Conservation (phyloP, 1,284 basidiomycete species). For the Fistulinella cinereoalba region DNA sequence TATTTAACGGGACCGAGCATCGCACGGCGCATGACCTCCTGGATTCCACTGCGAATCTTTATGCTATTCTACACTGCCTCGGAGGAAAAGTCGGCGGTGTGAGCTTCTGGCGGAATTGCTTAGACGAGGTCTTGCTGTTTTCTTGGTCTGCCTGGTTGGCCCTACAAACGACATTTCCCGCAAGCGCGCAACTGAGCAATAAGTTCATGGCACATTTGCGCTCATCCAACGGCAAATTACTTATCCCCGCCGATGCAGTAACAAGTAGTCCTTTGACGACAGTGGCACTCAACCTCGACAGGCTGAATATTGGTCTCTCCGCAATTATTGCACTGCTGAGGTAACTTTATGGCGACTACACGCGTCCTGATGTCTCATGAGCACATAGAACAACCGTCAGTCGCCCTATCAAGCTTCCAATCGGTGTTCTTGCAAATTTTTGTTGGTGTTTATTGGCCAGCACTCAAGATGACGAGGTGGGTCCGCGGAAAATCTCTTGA, state of each 20-base stretch:
- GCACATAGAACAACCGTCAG: constrained; percentile 49
- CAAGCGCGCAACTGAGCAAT: constrained; percentile 16
- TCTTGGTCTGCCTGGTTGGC: constrained; percentile 58
- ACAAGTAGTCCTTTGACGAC: constrained; percentile 38
- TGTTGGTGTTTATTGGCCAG: constrained; percentile 54
- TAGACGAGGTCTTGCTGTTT: constrained; percentile 64
- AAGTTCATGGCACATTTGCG: constrained; percentile 10
- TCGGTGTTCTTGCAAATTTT: constrained; percentile 59
- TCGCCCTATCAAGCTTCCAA: constrained; percentile 71
- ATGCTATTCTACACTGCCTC: constrained; percentile 59
- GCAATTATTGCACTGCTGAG: constrained; percentile 55
- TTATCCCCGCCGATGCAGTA: constrained; percentile 9
- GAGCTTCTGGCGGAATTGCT: constrained; percentile 65
- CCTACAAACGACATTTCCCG: constrained; percentile 56
- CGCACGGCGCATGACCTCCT: constrained; percentile 44
- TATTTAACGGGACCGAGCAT: constrained; percentile 53
- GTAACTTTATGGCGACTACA: constrained; percentile 28
- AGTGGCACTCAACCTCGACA: constrained; percentile 58
- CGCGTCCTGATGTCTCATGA: constrained; percentile 4
- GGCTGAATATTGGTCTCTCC: constrained; percentile 51
- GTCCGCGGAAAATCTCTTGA: constrained; percentile 12
- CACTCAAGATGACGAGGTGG: constrained; percentile 51
- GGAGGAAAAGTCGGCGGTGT: constrained; percentile 77
- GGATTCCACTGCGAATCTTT: constrained; percentile 52
- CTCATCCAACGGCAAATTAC: constrained; percentile 10